Evolutionary conservation across 2,329 filamentous ascomycete genomes (phyloP).

Genomic region (Aspergillus arachidicola): DNA sequence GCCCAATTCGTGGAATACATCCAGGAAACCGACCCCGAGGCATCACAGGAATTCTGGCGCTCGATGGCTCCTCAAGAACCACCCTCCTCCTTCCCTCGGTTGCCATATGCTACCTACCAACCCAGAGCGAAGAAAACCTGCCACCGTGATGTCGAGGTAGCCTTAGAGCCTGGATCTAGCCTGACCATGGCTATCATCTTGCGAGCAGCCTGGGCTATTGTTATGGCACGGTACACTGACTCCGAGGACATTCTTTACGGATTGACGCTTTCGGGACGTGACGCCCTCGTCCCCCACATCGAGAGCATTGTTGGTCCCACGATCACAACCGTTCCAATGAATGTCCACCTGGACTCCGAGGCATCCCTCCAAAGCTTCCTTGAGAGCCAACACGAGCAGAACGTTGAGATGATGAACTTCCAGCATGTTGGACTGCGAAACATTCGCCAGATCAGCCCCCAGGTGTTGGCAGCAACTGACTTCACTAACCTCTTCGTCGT

Average conservation of each 20-base stretch:
- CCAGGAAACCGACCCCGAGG: not conserved
- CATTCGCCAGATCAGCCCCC: slow-evolving; percentile 52
- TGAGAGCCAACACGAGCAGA: slow-evolving; percentile 55
- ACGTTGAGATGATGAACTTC: slow-evolving; percentile 57
- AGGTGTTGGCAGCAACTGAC: slow-evolving; percentile 38
- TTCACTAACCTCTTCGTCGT: slow-evolving; percentile 45
- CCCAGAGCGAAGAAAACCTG: not conserved
- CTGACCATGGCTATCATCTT: not conserved
- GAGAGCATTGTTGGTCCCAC: slow-evolving; percentile 12
- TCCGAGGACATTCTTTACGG: slow-evolving; percentile 17
- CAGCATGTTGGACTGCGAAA: slow-evolving; percentile 57
- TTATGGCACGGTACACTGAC: slow-evolving; percentile 10
- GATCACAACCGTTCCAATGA: slow-evolving; percentile 15
- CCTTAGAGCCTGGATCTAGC: not conserved
- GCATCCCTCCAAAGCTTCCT: slow-evolving; percentile 50
- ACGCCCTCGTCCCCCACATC: slow-evolving; percentile 8
- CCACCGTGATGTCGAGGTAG: not conserved
- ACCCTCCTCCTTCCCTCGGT: not conserved
- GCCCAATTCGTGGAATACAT: slow-evolving; percentile 11
- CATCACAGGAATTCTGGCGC: slow-evolving; percentile 9
- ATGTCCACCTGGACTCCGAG: slow-evolving; percentile 1
- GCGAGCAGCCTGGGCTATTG: slow-evolving; percentile 12
- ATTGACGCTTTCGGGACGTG: slow-evolving; percentile 10
- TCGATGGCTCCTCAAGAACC: not conserved
- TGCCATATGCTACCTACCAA: not conserved